Evolutionary conservation across 805 yeast species (phyloP), one percentile per base, ranked within the genome.

Genomic region (Yarrowia keelungensis): DNA sequence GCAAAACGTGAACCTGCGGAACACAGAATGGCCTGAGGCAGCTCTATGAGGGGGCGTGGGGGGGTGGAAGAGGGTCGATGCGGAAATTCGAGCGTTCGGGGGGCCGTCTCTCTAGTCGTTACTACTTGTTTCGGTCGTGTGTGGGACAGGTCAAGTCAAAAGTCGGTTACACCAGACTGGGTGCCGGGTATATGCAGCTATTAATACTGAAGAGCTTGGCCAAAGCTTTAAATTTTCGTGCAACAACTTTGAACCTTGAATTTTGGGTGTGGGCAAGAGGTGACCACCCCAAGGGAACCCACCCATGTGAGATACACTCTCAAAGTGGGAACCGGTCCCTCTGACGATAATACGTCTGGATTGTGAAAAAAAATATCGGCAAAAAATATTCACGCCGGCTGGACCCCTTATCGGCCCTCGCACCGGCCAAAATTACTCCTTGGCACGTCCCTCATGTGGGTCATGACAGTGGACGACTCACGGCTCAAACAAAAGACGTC

Each of bases 101-200:
- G 12, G 39, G 12, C 12, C 39, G 39, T 38, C 39, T 38, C 39
- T 38, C 12, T 38, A 11, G 10, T 11, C 39, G 39, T 5, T 38
- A 3, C 36, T 32, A 9, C 43, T 53, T 26, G 8, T 53, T 53
- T 53, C 35, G n/a, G 45, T 38, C 19, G 32, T 8, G 19, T 49
- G 36, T 15, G 15, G 53, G 38, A 32, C 19, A 9, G 36, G 41
- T 50, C 22, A 10, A 14, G 39, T 36, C 41, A 16, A 51, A 38
- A 51, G 46, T 56, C 32, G 62, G 38, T 22, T 39, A 14, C 46
- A 10, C 8, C 12, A 22, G 22, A 36, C 43, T 38, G 4, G 38
- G 19, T 43, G 65, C 51, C 35, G 65, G 65, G 65, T 59, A 43
- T 59, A 59, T 59, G 65, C 65, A 59, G 35, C 65, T 59, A 59